phyloP scores from a whole-genome alignment of 2,329 filamentous ascomycete genomes.

The Trichoderma gracile region DNA sequence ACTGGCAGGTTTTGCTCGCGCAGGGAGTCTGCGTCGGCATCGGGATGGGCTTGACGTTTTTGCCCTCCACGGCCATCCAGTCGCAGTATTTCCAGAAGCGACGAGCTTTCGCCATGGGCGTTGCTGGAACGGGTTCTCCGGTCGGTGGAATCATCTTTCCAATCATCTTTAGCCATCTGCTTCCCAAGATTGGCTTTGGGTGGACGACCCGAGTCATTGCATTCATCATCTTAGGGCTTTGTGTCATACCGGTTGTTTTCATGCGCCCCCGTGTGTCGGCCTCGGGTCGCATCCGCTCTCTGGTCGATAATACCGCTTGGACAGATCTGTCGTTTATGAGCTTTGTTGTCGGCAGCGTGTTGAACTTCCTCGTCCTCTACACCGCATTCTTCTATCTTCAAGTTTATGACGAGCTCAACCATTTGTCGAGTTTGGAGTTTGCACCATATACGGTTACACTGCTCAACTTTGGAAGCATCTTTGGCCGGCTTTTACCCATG shows the following conservation, averaged over 20 bases:
- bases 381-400: not conserved
- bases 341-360: not conserved
- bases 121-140: constrained; percentile 36
- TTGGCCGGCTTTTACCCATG: constrained; percentile 49
- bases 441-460: constrained; percentile 44
- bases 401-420: not conserved
- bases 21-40: constrained; percentile 6
- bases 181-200: constrained; percentile 36
- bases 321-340: not conserved
- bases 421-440: constrained; percentile 43
- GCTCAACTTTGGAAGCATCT: constrained; percentile 49
- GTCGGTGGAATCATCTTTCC: constrained; percentile 37
- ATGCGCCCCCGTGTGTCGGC: not conserved
- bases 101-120: constrained; percentile 37
- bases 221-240: constrained; percentile 38
- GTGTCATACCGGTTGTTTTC: constrained; percentile 36
- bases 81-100: constrained; percentile 38
- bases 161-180: constrained; percentile 40
- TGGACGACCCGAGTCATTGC: constrained; percentile 39
- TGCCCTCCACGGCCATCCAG: constrained; percentile 40
- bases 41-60: constrained; percentile 2
- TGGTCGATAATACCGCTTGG: not conserved
- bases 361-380: constrained; percentile 1
- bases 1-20: constrained; percentile 3
- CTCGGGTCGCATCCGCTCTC: not conserved